These are phyloP conservation scores for Verticillium albo-atrum DNA, from an alignment of 2,329 filamentous ascomycete species.

Conservation along the genomic window DNA sequence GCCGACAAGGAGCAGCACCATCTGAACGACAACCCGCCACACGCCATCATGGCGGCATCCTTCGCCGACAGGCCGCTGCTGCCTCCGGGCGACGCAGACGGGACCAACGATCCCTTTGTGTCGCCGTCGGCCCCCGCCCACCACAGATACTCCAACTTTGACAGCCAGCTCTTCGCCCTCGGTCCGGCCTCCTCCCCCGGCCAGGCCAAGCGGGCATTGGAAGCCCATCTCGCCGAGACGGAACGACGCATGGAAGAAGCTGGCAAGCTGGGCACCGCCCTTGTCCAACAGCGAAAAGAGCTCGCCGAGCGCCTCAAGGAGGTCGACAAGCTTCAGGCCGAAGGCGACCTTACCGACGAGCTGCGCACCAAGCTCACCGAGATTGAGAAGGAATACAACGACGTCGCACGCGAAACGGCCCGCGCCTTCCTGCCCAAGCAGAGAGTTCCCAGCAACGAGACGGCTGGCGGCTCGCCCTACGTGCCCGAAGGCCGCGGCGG, in stretches of 20 bases:
- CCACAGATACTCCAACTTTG: slow-evolving; percentile 79
- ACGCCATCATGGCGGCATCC: slow-evolving; percentile 25
- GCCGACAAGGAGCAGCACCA: not conserved
- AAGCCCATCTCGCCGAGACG: slow-evolving; percentile 89
- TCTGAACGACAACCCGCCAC: not conserved
- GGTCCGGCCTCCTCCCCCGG: slow-evolving; percentile 74
- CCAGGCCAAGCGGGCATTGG: slow-evolving; percentile 82
- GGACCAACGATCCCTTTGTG: slow-evolving; percentile 54
- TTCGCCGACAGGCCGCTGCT: slow-evolving; percentile 37
- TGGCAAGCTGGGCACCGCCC: slow-evolving; percentile 79
- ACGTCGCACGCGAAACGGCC: slow-evolving; percentile 84
- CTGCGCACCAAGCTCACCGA: slow-evolving; percentile 78
- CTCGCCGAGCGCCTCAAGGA: slow-evolving; percentile 78
- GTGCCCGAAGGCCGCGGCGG: slow-evolving; percentile 47
- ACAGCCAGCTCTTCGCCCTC: slow-evolving; percentile 73
- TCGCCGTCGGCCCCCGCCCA: slow-evolving; percentile 39
- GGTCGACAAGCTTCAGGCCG: slow-evolving; percentile 71
- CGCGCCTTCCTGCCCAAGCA: slow-evolving; percentile 84
- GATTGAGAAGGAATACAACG: slow-evolving; percentile 92
- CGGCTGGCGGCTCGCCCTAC: slow-evolving; percentile 45
- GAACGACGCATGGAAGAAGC: slow-evolving; percentile 88
- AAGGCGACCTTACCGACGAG: slow-evolving; percentile 77
- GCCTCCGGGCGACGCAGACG: slow-evolving; percentile 27
- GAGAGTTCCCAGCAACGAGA: slow-evolving; percentile 68
- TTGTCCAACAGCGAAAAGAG: slow-evolving; percentile 83